phyloP scores from a whole-genome alignment of 768 basidiomycete species.

The Ramaria rubella region DNA sequence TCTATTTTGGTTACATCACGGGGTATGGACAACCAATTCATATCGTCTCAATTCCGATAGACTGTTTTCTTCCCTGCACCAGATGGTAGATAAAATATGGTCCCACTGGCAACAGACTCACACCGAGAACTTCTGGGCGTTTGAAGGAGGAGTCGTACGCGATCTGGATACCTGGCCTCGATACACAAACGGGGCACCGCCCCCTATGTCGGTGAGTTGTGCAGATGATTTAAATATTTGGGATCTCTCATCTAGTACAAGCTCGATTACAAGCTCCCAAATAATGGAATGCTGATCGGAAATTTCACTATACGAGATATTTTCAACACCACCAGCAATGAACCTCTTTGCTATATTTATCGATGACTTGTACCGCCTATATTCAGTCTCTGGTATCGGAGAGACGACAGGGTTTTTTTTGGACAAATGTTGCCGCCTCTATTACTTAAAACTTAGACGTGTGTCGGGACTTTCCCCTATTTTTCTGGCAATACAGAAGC shows the following conservation, averaged over 20 bases:
- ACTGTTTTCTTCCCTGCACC: neutral
- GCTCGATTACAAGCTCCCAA: slow-evolving; percentile 23
- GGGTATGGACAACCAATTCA: slow-evolving; percentile 20
- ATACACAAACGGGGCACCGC: slow-evolving; percentile 23
- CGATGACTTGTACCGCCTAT: slow-evolving; percentile 18
- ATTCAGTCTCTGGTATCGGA: too few species aligned
- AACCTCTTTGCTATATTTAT: slow-evolving; percentile 31
- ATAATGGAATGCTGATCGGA: slow-evolving; percentile 22
- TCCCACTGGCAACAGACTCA: slow-evolving; percentile 29
- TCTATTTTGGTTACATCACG: slow-evolving; percentile 32
- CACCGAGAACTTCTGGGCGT: slow-evolving; percentile 21
- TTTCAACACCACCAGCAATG: slow-evolving; percentile 25
- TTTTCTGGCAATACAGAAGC: too few species aligned
- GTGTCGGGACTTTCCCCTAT: too few species aligned
- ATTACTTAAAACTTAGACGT: too few species aligned
- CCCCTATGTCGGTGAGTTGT: slow-evolving; percentile 19
- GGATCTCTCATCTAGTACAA: slow-evolving; percentile 7
- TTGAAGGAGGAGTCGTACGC: slow-evolving; percentile 27
- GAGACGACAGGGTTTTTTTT: too few species aligned
- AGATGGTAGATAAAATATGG: slow-evolving; percentile 35
- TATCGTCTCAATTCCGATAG: neutral
- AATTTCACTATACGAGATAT: slow-evolving; percentile 22
- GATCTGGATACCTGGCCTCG: slow-evolving; percentile 19
- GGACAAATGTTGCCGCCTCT: too few species aligned
- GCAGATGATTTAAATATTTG: neutral